These are phyloP conservation scores for Pontederia paniculata DNA, from an alignment of 176 grass and related monocot species.

Conservation along the genomic window DNA sequence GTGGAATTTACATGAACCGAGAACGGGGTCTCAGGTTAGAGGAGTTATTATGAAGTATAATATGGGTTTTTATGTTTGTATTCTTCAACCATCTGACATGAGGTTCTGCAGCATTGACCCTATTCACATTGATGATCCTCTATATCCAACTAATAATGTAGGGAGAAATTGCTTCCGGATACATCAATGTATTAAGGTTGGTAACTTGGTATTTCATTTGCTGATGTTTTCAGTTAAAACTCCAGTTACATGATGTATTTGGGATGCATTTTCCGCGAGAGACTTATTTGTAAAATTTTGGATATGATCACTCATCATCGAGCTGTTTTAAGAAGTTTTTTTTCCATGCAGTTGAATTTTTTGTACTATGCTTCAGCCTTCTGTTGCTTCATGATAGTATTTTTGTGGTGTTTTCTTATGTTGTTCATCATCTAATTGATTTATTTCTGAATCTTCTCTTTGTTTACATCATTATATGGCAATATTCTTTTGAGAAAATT, in stretches of 20 bases:
- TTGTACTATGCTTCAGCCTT: no score
- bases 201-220: conserved; percentile 14
- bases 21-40: conserved; percentile 90
- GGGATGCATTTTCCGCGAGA: not conserved
- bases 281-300: not conserved
- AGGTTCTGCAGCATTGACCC: conserved; percentile 77
- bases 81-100: conserved; percentile 21
- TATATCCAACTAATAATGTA: conserved; percentile 81
- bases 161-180: conserved; percentile 98
- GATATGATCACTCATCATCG: no score
- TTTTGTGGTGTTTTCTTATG: no score
- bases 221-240: not conserved
- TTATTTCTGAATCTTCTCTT: no score
- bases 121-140: conserved; percentile 95
- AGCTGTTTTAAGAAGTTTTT: no score
- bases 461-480: no score
- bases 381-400: no score
- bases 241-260: not conserved
- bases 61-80: conserved; percentile 6
- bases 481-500: no score
- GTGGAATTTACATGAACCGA: conserved; percentile 87
- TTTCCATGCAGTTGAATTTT: no score
- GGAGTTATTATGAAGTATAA: conserved; percentile 7
- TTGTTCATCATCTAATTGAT: no score
- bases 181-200: conserved; percentile 96